These are phyloP conservation scores for Apiotrichum gracile DNA, from an alignment of 1,284 basidiomycete species.

Conservation along the genomic window DNA sequence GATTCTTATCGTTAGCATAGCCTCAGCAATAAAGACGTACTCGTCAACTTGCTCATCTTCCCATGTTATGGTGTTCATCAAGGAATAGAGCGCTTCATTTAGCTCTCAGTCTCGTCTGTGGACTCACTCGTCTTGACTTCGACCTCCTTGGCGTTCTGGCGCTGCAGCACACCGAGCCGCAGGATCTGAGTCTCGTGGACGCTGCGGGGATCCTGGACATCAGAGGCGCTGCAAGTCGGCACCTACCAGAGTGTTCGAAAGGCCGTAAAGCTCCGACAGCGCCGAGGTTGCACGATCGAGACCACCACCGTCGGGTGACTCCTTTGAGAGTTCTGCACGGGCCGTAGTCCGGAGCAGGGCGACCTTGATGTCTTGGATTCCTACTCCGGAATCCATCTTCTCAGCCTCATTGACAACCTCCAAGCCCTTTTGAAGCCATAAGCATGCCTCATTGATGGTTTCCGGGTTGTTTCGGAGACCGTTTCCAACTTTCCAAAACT, in stretches of 20 bases:
- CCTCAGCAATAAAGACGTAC: not conserved
- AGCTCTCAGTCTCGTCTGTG: not conserved
- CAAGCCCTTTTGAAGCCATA: constrained; percentile 6
- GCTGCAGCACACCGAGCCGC: constrained; percentile 3
- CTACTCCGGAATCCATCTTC: not conserved
- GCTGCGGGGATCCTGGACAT: constrained; percentile 1
- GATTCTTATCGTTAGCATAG: not conserved
- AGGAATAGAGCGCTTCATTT: not conserved
- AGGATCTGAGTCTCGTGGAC: constrained; percentile 7
- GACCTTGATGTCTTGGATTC: constrained; percentile 3
- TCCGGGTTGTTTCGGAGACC: not conserved
- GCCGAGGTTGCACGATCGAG: not conserved
- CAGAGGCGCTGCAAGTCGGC: not conserved
- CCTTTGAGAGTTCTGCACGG: constrained; percentile 1
- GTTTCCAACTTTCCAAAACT: not conserved
- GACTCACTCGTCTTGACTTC: not conserved
- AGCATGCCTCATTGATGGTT: not conserved
- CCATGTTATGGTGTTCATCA: not conserved
- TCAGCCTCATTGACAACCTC: not conserved
- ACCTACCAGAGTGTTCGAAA: constrained; percentile 4
- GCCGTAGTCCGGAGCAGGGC: not conserved
- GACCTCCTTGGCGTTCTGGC: constrained; percentile 3
- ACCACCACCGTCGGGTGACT: not conserved
- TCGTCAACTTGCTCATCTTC: not conserved
- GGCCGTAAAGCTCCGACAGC: not conserved